phyloP scores from a whole-genome alignment of 306 rosid species.

The Cucurbita argyrosperma region DNA sequence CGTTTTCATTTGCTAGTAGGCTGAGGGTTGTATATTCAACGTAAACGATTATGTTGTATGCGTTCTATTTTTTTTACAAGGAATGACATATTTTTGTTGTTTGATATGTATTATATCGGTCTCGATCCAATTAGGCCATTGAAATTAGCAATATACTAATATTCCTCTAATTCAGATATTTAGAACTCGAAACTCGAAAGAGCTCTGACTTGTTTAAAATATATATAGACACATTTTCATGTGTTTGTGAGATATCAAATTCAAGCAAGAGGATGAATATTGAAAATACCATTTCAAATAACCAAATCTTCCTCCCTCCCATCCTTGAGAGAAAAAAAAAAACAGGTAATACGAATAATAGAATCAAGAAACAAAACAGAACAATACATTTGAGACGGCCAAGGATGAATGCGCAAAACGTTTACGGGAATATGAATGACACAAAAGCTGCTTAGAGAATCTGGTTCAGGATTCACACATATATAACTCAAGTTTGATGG shows the following conservation, averaged over 20 bases:
- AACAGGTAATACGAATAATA: not conserved
- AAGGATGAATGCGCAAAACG: not conserved
- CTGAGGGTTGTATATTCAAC: constrained; percentile 2
- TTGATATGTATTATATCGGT: not conserved
- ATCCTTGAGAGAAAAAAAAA: not conserved
- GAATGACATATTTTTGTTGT: constrained; percentile 7
- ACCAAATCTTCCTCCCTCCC: not conserved
- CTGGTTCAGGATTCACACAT: not conserved
- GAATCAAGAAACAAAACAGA: not conserved
- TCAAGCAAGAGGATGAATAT: not conserved
- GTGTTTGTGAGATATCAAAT: too few relatives aligned
- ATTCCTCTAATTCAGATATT: too few relatives aligned
- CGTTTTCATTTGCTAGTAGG: not conserved
- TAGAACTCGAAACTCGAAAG: too few relatives aligned
- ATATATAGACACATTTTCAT: too few relatives aligned
- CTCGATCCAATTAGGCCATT: not conserved
- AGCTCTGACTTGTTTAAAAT: too few relatives aligned
- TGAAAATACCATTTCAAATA: not conserved
- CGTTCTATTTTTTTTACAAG: not conserved
- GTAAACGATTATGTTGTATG: not conserved
- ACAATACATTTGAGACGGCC: not conserved
- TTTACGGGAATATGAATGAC: not conserved
- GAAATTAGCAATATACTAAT: too few relatives aligned
- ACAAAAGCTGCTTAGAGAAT: not conserved
- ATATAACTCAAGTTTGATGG: not conserved